A percentile compares a stretch with the other conserved stretches of the same genome.
Conservation (phyloP, 2,329 filamentous ascomycete genomes). For the Bipolaris zeicola region DNA sequence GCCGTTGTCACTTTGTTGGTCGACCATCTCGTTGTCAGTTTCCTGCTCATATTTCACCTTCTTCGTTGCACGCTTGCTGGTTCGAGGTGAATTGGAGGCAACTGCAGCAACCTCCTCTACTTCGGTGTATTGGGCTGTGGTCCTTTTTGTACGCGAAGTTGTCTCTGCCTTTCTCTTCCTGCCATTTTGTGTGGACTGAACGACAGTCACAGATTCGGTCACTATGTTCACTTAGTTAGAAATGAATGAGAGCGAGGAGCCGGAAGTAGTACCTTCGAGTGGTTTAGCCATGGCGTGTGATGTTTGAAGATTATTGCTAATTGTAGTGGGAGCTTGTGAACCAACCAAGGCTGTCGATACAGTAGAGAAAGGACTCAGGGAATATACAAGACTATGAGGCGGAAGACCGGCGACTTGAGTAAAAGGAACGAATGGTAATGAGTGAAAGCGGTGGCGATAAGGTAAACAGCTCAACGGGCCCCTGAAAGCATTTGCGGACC, state of each 20-base stretch:
- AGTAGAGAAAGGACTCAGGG: slow-evolving; percentile 5
- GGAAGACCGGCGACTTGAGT: background rate
- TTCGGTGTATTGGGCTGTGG: slow-evolving; percentile 6
- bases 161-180: slow-evolving; percentile 41
- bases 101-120: slow-evolving; percentile 7
- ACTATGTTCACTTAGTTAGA: slow-evolving; percentile 16
- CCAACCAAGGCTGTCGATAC: background rate
- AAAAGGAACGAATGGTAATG: background rate
- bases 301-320: background rate
- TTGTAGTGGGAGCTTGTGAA: background rate
- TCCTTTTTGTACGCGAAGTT: slow-evolving; percentile 19
- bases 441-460: slow-evolving; percentile 11
- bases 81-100: slow-evolving; percentile 13
- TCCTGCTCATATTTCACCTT: slow-evolving; percentile 28
- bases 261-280: slow-evolving; percentile 9
- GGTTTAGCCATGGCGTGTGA: slow-evolving; percentile 24
- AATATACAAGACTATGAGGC: background rate
- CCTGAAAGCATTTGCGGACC: background rate
- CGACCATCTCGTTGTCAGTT: slow-evolving; percentile 16
- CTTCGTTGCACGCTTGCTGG: slow-evolving; percentile 22
- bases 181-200: slow-evolving; percentile 11
- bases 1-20: background rate
- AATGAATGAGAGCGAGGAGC: slow-evolving; percentile 34
- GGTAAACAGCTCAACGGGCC: slow-evolving; percentile 2
- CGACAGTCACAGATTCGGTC: slow-evolving; percentile 10